Percentiles rank a stretch among this genome's conserved stretches.
phyloP scores from a whole-genome alignment of 768 basidiomycete species.

The Gyrodon lividus region DNA sequence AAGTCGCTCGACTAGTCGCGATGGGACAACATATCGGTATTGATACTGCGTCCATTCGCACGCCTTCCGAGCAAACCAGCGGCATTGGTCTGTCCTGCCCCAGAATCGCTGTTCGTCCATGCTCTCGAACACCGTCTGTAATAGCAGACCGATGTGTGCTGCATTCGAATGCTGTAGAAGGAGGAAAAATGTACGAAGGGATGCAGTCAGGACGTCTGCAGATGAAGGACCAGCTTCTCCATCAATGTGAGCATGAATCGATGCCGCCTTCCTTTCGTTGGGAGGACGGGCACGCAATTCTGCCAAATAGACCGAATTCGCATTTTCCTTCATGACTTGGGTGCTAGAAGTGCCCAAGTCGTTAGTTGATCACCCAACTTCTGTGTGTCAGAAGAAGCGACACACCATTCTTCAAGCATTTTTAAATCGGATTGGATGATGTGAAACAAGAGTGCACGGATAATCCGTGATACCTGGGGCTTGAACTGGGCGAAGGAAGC shows the following conservation, averaged over 20 bases:
- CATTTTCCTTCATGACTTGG: conserved; percentile 60
- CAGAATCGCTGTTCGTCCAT: conserved; percentile 64
- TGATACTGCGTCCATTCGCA: conserved; percentile 93
- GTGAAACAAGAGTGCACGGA: conserved; percentile 68
- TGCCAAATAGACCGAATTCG: conserved; percentile 74
- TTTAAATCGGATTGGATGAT: conserved; percentile 61
- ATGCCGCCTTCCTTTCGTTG: conserved; percentile 80
- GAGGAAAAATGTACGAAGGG: conserved; percentile 67
- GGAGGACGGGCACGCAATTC: conserved; percentile 83
- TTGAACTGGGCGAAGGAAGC: conserved; percentile 70
- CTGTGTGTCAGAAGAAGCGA: neutral
- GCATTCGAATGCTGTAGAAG: conserved; percentile 77
- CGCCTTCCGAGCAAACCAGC: conserved; percentile 76
- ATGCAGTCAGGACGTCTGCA: conserved; percentile 71
- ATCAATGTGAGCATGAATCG: conserved; percentile 85
- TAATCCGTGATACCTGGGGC: conserved; percentile 65
- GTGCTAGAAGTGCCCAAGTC: conserved; percentile 41
- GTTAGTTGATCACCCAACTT: neutral
- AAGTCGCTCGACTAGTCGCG: conserved; percentile 77
- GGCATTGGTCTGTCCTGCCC: conserved; percentile 67
- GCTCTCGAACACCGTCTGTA: conserved; percentile 71
- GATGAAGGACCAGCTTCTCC: conserved; percentile 82
- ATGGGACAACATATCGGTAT: conserved; percentile 88
- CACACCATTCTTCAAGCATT: conserved; percentile 66
- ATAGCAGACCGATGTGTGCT: conserved; percentile 65